These are phyloP conservation scores for Hura crepitans DNA, from an alignment of 441 rosid genomes.

Conservation along the genomic window DNA sequence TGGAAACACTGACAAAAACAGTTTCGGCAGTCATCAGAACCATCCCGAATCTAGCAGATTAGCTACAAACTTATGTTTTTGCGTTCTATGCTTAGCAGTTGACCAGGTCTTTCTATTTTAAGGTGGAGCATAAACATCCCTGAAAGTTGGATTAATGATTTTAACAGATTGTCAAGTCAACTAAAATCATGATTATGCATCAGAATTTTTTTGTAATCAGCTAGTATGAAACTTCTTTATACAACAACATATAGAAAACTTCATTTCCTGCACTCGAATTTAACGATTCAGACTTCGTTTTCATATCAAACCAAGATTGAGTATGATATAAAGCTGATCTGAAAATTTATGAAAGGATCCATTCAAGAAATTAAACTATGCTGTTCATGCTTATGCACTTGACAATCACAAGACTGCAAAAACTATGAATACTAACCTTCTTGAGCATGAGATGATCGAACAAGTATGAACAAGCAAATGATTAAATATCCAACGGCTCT, in stretches of 20 bases:
- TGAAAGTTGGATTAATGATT: neutral
- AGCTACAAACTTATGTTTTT: neutral
- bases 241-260: neutral
- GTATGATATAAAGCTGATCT: neutral
- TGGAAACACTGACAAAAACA: neutral
- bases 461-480: conserved; percentile 33
- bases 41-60: conserved; percentile 9
- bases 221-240: neutral
- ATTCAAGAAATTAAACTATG: conserved; percentile 1
- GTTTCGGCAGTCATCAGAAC: conserved; percentile 2
- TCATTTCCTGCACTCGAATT: neutral
- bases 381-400: neutral
- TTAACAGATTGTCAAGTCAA: neutral
- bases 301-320: neutral
- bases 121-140: neutral
- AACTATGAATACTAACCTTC: conserved; percentile 38
- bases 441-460: conserved; percentile 39
- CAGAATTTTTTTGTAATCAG: conserved; percentile 2
- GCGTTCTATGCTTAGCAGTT: neutral
- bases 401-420: neutral
- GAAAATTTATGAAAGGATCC: neutral
- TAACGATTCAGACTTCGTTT: conserved; percentile 10
- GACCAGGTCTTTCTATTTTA: neutral
- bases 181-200: neutral
- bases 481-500: conserved; percentile 24